Evolutionary conservation across 2,329 filamentous ascomycete genomes (phyloP), one percentile per base, ranked within the genome.

Genomic region (Rutstroemia sp.): DNA sequence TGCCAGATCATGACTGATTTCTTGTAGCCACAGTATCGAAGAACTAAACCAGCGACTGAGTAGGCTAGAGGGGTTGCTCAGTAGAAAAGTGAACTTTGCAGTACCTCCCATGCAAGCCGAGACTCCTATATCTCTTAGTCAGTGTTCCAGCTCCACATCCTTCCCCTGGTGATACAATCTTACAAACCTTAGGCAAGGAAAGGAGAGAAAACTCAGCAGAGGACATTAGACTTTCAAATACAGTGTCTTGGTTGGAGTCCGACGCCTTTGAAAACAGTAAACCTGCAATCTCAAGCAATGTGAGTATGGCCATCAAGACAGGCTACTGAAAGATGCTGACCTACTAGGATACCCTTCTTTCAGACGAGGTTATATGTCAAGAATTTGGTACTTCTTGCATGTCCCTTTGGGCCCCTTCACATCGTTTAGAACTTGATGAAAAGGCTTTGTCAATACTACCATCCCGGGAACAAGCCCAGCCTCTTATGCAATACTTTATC

Each of bases 41-140:
- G 56, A 63, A 10, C 50, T 63, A 16, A 60, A 61, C n/a, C 16
- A 49, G 8, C 52, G 63, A 16, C 23, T 63, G 6, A 53, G 49
- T 41, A 62, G 49, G 14, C 19, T 65, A 3, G 63, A 65, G 42
- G 58, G 61, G 14, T 23, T 64, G 19, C 52, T 63, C 41, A 51
- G 52, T 4, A 38, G 23, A 5, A 50, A 44, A 5, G 7, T 12
- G 18, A 55, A 18, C 18, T 9, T 14, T 16, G 25, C 18, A 7
- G 16, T n/a, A 4, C 19, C 16, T 19, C 18, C 39, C 39, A 10
- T 5, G 18, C 39, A n/a, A 3, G 18, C 7, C n/a, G 39, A 14
- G 7, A 7, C 7, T 42, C 39, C 16, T 5, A 42, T 42, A 42
- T 19, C 39, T 42, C 41, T 30, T 25, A n/a, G 21, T 12, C 18